These are phyloP conservation scores for Aegilops tauschii DNA, from an alignment of 176 grass and related monocot genomes.

Conservation along the genomic window DNA sequence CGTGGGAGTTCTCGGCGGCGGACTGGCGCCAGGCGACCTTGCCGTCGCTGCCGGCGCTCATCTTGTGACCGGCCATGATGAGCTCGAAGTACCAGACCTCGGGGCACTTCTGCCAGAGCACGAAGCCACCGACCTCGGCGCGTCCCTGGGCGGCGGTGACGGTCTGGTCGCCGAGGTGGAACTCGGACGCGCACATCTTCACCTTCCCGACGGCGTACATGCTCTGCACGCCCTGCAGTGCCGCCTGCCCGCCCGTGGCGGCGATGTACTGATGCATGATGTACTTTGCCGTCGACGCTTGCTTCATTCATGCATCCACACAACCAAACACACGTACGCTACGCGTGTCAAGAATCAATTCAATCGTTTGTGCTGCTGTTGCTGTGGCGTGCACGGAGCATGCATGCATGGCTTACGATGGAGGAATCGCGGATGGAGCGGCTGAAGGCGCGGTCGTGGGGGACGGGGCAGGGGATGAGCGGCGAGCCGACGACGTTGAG, in stretches of 20 bases:
- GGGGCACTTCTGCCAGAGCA: constrained; percentile 94
- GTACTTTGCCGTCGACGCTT: constrained; percentile 98
- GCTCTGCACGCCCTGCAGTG: constrained; percentile 75
- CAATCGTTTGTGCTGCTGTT: background rate
- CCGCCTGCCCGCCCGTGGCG: constrained; percentile 83
- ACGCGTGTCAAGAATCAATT: background rate
- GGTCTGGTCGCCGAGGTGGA: constrained; percentile 76
- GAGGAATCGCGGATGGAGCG: constrained; percentile 84
- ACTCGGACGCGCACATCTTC: constrained; percentile 89
- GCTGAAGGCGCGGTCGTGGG: constrained; percentile 80
- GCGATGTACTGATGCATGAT: constrained; percentile 98
- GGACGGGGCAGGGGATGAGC: constrained; percentile 83
- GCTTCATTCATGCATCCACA: constrained; percentile 40
- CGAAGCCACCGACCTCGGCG: constrained; percentile 79
- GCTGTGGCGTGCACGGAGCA: background rate
- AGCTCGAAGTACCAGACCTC: constrained; percentile 97
- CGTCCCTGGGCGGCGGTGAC: constrained; percentile 59
- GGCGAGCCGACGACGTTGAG: constrained; percentile 92
- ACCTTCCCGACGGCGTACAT: constrained; percentile 97
- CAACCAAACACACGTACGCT: background rate
- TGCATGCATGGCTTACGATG: constrained; percentile 49
- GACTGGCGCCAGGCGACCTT: constrained; percentile 91
- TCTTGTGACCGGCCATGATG: constrained; percentile 90
- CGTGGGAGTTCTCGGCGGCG: constrained; percentile 52
- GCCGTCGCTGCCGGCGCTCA: constrained; percentile 79